These are phyloP conservation scores for Syzygium jambos DNA, from an alignment of 345 rosid genomes.

Conservation along the genomic window DNA sequence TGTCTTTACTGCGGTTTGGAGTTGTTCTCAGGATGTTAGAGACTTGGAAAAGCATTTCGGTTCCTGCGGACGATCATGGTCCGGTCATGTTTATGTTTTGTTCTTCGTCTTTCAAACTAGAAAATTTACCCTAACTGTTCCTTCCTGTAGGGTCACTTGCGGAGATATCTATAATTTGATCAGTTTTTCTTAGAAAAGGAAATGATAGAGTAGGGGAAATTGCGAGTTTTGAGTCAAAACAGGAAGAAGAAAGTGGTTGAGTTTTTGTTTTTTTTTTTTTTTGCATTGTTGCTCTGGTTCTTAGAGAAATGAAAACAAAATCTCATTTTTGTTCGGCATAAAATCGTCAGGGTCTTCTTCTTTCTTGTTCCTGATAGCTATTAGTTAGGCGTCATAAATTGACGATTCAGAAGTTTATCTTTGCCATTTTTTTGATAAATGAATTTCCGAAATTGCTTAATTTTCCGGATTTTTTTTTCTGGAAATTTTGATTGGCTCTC, in stretches of 20 bases:
- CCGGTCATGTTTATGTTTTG: not conserved
- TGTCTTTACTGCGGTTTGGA: not conserved
- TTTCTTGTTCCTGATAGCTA: not conserved
- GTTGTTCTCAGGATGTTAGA: not conserved
- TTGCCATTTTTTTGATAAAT: not conserved
- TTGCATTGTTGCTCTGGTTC: not conserved
- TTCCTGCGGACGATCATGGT: not conserved
- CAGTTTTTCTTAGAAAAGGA: not conserved
- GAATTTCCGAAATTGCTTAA: not conserved
- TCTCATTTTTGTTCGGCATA: not conserved
- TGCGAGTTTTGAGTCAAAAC: not conserved
- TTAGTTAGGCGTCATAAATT: not conserved
- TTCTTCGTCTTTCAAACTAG: not conserved
- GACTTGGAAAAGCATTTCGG: not conserved
- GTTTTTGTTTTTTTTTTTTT: too few relatives aligned
- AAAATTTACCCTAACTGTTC: not conserved
- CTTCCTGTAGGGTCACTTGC: not conserved
- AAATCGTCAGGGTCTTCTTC: not conserved
- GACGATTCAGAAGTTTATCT: not conserved
- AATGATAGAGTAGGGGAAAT: not conserved
- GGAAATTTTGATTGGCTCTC: not conserved
- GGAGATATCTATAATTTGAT: not conserved
- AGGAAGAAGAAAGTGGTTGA: not conserved
- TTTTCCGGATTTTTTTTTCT: not conserved
- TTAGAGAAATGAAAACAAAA: not conserved